Base-by-base conservation (phyloP, 192 early-diverging fungal genomes). In the Blastocladiella britannica region DNA sequence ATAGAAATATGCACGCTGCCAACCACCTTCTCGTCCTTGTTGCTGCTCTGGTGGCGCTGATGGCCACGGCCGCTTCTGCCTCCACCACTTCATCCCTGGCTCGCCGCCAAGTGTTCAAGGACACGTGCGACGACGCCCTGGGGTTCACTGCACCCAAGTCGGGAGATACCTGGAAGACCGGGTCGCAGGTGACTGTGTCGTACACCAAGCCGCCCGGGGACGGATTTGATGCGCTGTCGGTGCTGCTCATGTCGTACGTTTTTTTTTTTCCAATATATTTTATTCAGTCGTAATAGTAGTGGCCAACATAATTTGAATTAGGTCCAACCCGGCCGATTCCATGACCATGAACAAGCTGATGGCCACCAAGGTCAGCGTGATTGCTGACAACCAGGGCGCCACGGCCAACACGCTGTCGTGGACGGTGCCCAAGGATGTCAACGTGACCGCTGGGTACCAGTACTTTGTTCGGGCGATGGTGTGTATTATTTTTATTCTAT, bases 241-340 rank as follows among this genome's bases (percentile, higher is more conserved):
- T 47, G 37, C 56, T 28, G 31, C 5, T 57, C 51, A 43, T 51
- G 31, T n/a, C n/a, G n/a, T n/a, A n/a, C n/a, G n/a, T n/a, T n/a
- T n/a, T n/a, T n/a, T n/a, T n/a, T n/a, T n/a, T n/a, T n/a, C n/a
- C n/a, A n/a, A n/a, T n/a, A n/a, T n/a, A n/a, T n/a, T n/a, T n/a
- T n/a, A n/a, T n/a, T n/a, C n/a, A n/a, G n/a, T n/a, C n/a, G n/a
- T n/a, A n/a, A n/a, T n/a, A n/a, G n/a, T n/a, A n/a, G n/a, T n/a
- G n/a, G n/a, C n/a, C n/a, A n/a, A n/a, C n/a, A n/a, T n/a, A n/a
- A n/a, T n/a, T n/a, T n/a, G n/a, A n/a, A n/a, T n/a, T n/a, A n/a
- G n/a, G n/a, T n/a, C n/a, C n/a, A n/a, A n/a, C n/a, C n/a, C n/a
- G n/a, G n/a, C n/a, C n/a, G n/a, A n/a, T n/a, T n/a, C n/a, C n/a